Percentiles rank a stretch among this genome's conserved stretches.
phyloP scores from a whole-genome alignment of 1,139 yeast genomes.

The Nakaseomyces sp. region DNA sequence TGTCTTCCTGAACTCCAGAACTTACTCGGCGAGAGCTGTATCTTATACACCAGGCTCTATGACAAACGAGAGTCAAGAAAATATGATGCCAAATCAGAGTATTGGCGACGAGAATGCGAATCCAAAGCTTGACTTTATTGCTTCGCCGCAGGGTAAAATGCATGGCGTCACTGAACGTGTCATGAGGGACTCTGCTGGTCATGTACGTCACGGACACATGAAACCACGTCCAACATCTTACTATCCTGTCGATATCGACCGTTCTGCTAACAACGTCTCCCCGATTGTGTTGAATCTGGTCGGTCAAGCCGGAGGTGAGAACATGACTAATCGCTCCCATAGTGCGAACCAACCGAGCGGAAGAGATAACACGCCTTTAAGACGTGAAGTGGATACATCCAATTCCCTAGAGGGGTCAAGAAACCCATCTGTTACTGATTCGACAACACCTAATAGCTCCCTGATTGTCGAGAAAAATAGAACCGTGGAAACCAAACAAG shows the following conservation, averaged over 20 bases:
- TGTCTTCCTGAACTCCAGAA: neutral
- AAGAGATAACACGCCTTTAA: neutral
- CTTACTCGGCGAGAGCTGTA: slow-evolving; percentile 1
- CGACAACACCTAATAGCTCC: neutral
- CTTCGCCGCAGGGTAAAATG: neutral
- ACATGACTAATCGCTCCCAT: neutral
- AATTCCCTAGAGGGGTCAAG: neutral
- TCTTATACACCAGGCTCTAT: neutral
- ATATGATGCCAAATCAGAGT: no score
- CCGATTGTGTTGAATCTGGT: neutral
- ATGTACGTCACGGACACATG: neutral
- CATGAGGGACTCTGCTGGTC: neutral
- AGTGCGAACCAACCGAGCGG: neutral
- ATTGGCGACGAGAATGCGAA: neutral
- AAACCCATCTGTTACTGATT: neutral
- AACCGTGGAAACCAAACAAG: neutral
- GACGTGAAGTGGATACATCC: neutral
- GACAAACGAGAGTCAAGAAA: neutral
- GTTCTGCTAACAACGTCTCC: neutral
- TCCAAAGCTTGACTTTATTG: neutral
- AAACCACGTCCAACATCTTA: slow-evolving; percentile 8
- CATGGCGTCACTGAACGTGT: neutral
- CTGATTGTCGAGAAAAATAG: neutral
- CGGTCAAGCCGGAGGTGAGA: neutral
- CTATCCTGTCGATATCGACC: slow-evolving; percentile 6